Conservation (phyloP, 164 flowering plant genomes). For the Akebia trifoliata region DNA sequence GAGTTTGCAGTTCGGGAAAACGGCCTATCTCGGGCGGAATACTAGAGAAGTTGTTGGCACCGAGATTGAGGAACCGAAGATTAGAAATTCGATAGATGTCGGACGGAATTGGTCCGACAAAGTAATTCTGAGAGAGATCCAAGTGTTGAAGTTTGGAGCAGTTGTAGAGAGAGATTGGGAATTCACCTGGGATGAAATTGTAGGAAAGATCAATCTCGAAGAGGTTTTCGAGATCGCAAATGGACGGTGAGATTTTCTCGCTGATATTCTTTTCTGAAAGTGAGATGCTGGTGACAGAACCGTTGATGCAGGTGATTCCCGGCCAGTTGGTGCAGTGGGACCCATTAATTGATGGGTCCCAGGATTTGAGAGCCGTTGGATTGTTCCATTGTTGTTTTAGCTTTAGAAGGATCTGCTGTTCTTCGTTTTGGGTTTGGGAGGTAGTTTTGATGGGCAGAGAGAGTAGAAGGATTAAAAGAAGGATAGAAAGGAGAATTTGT, state of each 20-base stretch:
- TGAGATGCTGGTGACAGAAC: constrained; percentile 32
- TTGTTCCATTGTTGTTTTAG: constrained; percentile 11
- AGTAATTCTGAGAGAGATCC: constrained; percentile 52
- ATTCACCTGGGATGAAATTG: constrained; percentile 49
- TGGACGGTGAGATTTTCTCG: constrained; percentile 30
- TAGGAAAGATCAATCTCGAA: constrained; percentile 28
- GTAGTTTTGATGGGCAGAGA: background rate
- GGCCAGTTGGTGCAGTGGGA: constrained; percentile 46
- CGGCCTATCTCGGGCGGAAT: constrained; percentile 51
- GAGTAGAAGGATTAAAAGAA: background rate
- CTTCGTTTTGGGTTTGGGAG: constrained; percentile 3
- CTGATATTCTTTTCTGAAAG: constrained; percentile 27
- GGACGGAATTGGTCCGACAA: constrained; percentile 55
- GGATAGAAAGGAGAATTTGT: background rate
- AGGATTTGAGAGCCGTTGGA: constrained; percentile 18
- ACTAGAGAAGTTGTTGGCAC: constrained; percentile 65
- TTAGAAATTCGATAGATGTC: constrained; percentile 32
- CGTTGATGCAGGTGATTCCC: constrained; percentile 31
- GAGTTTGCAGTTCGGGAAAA: constrained; percentile 22
- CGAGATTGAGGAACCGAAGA: constrained; percentile 38
- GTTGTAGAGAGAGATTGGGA: constrained; percentile 47
- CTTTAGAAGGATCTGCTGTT: constrained; percentile 9
- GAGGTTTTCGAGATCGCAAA: constrained; percentile 55
- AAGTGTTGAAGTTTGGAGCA: constrained; percentile 51
- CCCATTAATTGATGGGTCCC: constrained; percentile 24